Base-by-base conservation (phyloP, 495 filamentous ascomycete genomes). In the Bacidia rubella region DNA sequence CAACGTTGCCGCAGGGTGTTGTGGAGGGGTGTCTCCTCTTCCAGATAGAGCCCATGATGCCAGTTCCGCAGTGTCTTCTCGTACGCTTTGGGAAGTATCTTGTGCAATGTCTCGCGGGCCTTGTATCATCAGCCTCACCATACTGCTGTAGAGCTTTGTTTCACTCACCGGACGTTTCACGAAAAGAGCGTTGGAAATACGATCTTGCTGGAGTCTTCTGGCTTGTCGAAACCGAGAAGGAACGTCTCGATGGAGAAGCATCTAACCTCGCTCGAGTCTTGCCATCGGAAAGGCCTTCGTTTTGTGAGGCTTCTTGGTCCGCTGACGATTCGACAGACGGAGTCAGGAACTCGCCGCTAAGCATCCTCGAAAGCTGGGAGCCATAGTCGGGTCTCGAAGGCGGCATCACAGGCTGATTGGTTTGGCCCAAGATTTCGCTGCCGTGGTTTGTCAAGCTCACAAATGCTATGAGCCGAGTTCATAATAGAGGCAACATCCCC, bases 31-130 rank as follows among this genome's bases (percentile, higher is more conserved):
- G 19, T 61, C 57, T 45, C 51, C 59, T 46, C 56, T 59, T 44
- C 45, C 78, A 49, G 84, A 86, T 27, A 96, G 72, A n/a, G 85
- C 85, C 57, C 86, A 86, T 4, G 78, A 86, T 22, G 92, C 90
- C 29, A 98, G 76, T 63, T 95, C 87, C 27, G 88, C 88, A 1
- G 92, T 94, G 61, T 94, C 82, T 63, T 95, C 86, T 50, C 92
- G 82, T 11, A 98, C 85, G 53, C 79, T 84, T 41, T 80, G 75
- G 21, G 77, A 78, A 23, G 84, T 79, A 66, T 86, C 85, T 51
- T 84, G 79, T 5, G 78, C 75, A 56, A 74, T 79, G 60, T 93
- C 86, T 69, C 74, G 55, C 3, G 71, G 66, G 29, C 65, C 69
- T 44, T 53, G 49, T 38, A 54, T 71, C 29, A 15, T 35, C 15